Evolutionary conservation across 1,284 basidiomycete species (phyloP), one percentile per base, ranked within the genome.

Genomic region (Sanguinoderma infundibulare): DNA sequence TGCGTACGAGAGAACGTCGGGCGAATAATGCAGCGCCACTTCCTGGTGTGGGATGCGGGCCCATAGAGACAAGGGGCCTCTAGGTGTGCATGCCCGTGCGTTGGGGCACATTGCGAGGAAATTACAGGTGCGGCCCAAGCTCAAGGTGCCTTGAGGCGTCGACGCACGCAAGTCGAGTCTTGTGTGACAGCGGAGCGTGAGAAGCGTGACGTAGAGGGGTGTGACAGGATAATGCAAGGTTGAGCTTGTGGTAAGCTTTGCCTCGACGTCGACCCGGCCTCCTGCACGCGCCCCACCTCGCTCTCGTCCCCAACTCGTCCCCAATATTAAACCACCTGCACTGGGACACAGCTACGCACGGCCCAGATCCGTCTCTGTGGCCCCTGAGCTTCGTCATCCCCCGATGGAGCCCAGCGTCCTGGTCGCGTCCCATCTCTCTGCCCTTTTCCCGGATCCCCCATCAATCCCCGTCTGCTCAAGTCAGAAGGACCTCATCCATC

Each of bases 391-490:
- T 44, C 40, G 6, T 12, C 17, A 26, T 44, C 54, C 80, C 81
- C 72, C 76, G 20, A 83, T 53, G 74, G 75, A 66, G 50, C 56
- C 62, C 39, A 75, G 76, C 53, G 75, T 87, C 61, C 74, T 91
- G 53, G 79, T 90, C 59, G 78, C 87, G 24, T 79, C 86, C 3
- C 88, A 89, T 61, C 75, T 91, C 36, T 90, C 89, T 1, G 83
- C 87, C 3, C 76, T 91, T 44, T 86, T 82, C 67, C 78, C 86
- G 3, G 75, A 80, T 26, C 71, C 81, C 17, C 82, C 83, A 49
- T 78, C 85, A 0, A 78, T 80, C n/a, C 80, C 82, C 0, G 76
- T 88, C 55, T 77, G 83, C 17, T 90, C 90, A 12, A 76, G 80
- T 26, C 84, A 84, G 61, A 81, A 80, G 52, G 82, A 87, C 60